These are phyloP conservation scores for Coniferiporia sulphurascens DNA, from an alignment of 1,284 basidiomycete genomes.

Conservation along the genomic window DNA sequence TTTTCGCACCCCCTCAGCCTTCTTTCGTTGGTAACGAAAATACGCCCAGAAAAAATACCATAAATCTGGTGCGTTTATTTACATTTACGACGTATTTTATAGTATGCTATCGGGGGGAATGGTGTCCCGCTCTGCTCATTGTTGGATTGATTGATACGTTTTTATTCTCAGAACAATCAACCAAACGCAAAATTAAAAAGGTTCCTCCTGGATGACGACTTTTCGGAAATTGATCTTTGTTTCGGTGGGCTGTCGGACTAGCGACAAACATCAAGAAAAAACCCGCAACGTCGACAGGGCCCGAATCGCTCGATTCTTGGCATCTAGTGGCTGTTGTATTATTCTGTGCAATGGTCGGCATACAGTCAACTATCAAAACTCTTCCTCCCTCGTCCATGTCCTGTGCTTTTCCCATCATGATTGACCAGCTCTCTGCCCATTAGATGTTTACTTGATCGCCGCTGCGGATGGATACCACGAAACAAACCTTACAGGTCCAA, in stretches of 20 bases:
- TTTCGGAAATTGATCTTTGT: constrained; percentile 2
- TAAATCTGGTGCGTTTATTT: not conserved
- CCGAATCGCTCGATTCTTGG: not conserved
- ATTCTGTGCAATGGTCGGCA: not conserved
- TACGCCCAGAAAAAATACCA: not conserved
- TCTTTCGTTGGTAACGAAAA: not conserved
- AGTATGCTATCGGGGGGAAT: too few relatives aligned
- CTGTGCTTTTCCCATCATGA: not conserved
- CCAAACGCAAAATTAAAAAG: not conserved
- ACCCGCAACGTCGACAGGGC: not conserved
- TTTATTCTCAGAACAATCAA: not conserved
- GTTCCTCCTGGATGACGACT: constrained; percentile 9
- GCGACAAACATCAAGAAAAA: not conserved
- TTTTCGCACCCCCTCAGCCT: not conserved
- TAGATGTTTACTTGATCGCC: not conserved
- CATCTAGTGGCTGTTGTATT: not conserved
- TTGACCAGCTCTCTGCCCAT: not conserved
- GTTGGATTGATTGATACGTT: not conserved
- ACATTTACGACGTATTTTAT: too few relatives aligned
- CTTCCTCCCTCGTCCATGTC: not conserved
- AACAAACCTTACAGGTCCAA: not conserved
- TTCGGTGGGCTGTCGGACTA: constrained; percentile 9
- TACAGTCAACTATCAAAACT: not conserved
- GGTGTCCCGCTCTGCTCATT: too few relatives aligned
- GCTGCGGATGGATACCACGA: not conserved